Evolutionary conservation across 2,329 filamentous ascomycete species (phyloP), one percentile per base, ranked within the genome.

Genomic region (Mycosphaerella arachidis): DNA sequence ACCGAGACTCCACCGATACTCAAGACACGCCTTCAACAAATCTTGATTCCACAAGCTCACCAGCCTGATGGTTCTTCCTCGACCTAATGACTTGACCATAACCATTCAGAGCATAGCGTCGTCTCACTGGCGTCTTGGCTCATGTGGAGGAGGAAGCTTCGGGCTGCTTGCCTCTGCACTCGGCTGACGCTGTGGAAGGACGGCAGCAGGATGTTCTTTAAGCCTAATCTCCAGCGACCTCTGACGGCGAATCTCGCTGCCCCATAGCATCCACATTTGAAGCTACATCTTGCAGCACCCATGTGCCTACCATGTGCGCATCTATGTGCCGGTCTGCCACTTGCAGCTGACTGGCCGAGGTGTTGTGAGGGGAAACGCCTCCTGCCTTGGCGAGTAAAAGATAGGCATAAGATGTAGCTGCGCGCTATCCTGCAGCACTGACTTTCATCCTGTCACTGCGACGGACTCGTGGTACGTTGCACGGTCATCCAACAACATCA

Each of bases 331-430:
- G 50, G 35, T 20, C 50, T 29, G 3, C 27, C 50, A n/a, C 16
- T 16, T 35, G 9, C n/a, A n/a, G 50, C 30, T 52, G 50, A 29
- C 10, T 52, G 29, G 50, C 16, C 20, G 10, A 35, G 9, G 29
- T 52, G 50, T 16, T 20, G n/a, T 50, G 46, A 35, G 50, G 50
- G 50, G 30, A 52, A 52, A 52, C 50, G 30, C 50, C 50, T 35
- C 50, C 9, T 52, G 7, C 27, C 50, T 52, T 31, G 50, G 50
- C 50, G 29, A 4, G 16, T 27, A 6, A 50, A n/a, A 12, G 46
- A 29, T 50, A n/a, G 46, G 46, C 46, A 18, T 50, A 12, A 13
- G 20, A 50, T 29, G 2, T 27, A 31, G 16, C 18, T 29, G 27
- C 24, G 29, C 50, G 6, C 6, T 4, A n/a, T 29, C 18, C 50